These are phyloP conservation scores for Penicillium steckii DNA, from an alignment of 495 filamentous ascomycete genomes.

Conservation along the genomic window DNA sequence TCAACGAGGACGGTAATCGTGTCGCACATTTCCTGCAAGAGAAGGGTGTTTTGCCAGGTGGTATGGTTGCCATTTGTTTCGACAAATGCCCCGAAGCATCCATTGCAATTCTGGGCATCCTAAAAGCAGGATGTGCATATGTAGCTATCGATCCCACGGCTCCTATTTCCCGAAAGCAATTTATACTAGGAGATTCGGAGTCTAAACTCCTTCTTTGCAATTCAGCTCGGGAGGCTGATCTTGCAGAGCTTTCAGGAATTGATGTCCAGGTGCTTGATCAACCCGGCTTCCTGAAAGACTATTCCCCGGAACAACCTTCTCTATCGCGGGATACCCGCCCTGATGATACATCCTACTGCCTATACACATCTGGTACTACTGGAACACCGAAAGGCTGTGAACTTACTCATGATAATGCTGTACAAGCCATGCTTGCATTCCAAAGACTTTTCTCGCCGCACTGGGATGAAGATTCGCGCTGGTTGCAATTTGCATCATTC, in stretches of 20 bases:
- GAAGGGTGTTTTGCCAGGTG: constrained; percentile 26
- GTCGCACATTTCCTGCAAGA: constrained; percentile 38
- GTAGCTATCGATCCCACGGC: constrained; percentile 58
- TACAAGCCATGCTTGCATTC: constrained; percentile 42
- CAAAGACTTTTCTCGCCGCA: constrained; percentile 36
- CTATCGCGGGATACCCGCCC: constrained; percentile 39
- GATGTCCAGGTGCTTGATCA: constrained; percentile 33
- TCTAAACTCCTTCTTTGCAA: constrained; percentile 26
- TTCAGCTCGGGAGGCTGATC: constrained; percentile 9
- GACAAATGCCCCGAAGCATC: constrained; percentile 43
- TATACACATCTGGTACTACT: constrained; percentile 96
- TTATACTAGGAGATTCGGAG: constrained; percentile 38
- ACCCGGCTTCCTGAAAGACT: constrained; percentile 21
- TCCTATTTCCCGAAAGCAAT: constrained; percentile 43
- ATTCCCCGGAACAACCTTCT: constrained; percentile 16
- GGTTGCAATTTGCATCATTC: constrained; percentile 85
- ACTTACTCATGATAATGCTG: constrained; percentile 46
- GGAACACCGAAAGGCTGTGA: constrained; percentile 98
- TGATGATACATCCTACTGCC: constrained; percentile 89
- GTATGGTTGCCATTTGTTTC: constrained; percentile 43
- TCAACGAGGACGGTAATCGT: constrained; percentile 38
- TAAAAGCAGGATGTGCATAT: constrained; percentile 69
- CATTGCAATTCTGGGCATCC: constrained; percentile 42
- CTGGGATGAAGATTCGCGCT: constrained; percentile 65
- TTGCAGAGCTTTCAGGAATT: constrained; percentile 20